phyloP scores from a whole-genome alignment of 495 filamentous ascomycete genomes.

The Xylaria venustula region DNA sequence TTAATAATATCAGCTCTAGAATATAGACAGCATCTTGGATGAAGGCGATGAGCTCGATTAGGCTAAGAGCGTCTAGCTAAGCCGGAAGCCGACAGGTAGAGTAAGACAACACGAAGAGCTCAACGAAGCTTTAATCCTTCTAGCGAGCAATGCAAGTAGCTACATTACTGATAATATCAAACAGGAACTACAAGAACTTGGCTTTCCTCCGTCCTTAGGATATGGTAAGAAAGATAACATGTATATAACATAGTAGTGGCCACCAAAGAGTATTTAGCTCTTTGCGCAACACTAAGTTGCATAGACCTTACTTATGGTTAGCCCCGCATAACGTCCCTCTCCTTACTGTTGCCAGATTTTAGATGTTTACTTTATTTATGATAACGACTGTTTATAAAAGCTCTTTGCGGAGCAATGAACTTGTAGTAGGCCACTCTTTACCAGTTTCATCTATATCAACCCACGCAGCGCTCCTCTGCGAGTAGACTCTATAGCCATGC shows the following conservation, averaged over 20 bases:
- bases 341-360: no score
- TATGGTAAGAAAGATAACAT: no score
- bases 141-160: not conserved
- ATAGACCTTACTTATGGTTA: no score
- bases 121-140: not conserved
- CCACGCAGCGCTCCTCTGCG: not conserved
- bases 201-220: no score
- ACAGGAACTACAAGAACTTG: no score
- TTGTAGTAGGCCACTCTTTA: not conserved
- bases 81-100: not conserved
- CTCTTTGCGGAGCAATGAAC: slow-evolving; percentile 7
- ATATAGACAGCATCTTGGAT: not conserved
- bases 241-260: no score
- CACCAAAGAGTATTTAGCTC: no score
- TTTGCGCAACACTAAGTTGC: no score
- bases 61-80: not conserved
- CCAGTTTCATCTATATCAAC: slow-evolving; percentile 1
- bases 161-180: not conserved
- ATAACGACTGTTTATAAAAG: slow-evolving; percentile 10
- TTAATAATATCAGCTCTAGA: slow-evolving; percentile 60
- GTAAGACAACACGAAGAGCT: not conserved
- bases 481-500: slow-evolving; percentile 7
- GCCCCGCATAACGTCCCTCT: no score
- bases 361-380: no score
- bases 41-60: not conserved